Base-by-base conservation (phyloP, 2,329 filamentous ascomycete genomes). In the Grosmannia huntii region DNA sequence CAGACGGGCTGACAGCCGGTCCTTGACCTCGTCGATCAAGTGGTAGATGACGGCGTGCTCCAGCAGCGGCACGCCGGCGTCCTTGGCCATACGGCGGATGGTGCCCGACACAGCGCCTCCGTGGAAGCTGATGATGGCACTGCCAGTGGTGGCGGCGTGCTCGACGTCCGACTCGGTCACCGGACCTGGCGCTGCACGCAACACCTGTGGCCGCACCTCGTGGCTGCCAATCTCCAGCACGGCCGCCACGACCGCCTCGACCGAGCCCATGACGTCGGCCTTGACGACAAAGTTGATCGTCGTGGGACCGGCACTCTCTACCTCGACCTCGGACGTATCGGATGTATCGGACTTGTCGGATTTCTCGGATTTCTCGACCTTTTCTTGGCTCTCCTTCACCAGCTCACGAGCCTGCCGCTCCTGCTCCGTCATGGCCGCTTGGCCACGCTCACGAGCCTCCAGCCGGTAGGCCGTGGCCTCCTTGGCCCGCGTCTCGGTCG, bases 211-310 rank as follows among this genome's bases (percentile, higher is more conserved):
- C 36, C 77, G 81, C 46, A 96, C 85, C 68, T 97, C 90, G 65
- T 90, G 84, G 72, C 87, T 96, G 62, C 91, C 90, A 62, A 96
- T 77, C 60, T 86, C 83, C 61, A 84, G 75, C 60, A 99, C 79
- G 10, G 86, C 85, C 54, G 89, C 86, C 60, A 85, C 78, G 3
- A 97, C 87, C 2, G 94, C 94, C 74, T 99, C 94, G 0, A 91
- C 90, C 0, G 92, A 97, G 44, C 94, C 94, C 61, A 87, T 88
- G 21, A 97, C 94, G 66, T 99, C 94, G 57, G 86, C 91, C 71
- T 95, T 96, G 73, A 99, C 78, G 60, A 94, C 83, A 71, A 97
- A 94, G 65, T 87, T 87, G 53, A 96, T 79, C 19, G 79, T 73
- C 55, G 76, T 75, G 9, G 78, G 71, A 10, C 76, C 75, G 11